These are phyloP conservation scores for Hypoxylon cercidicola DNA, from an alignment of 495 filamentous ascomycete genomes.

Conservation along the genomic window DNA sequence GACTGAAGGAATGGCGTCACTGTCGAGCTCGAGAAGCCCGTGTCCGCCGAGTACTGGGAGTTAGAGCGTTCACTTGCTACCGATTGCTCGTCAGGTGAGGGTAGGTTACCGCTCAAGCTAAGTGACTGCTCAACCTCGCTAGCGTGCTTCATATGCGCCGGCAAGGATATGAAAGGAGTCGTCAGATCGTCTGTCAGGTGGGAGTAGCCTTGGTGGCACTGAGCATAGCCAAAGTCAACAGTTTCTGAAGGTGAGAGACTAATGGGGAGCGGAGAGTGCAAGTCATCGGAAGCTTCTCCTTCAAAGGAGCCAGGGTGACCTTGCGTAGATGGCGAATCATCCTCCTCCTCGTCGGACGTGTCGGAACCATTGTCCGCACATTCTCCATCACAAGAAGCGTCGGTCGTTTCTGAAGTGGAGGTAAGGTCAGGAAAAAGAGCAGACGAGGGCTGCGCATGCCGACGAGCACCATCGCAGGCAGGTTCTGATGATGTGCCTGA, in stretches of 20 bases:
- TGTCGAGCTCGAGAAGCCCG: conserved; percentile 16
- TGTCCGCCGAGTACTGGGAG: conserved; percentile 21
- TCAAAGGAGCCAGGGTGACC: conserved; percentile 11
- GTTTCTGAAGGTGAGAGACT: conserved; percentile 10
- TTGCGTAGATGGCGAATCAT: conserved; percentile 16
- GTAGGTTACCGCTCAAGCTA: conserved; percentile 6
- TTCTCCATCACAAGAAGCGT: conserved; percentile 35
- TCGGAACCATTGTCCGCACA: conserved; percentile 19
- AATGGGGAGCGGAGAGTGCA: conserved; percentile 24
- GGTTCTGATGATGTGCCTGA: conserved; percentile 40
- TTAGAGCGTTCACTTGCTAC: conserved; percentile 3
- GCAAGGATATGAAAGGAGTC: conserved; percentile 6
- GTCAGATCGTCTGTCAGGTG: neutral
- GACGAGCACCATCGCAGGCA: conserved; percentile 46
- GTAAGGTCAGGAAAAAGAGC: conserved; percentile 46
- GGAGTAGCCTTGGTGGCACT: conserved; percentile 17
- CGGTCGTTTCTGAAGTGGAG: conserved; percentile 27
- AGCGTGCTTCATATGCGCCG: neutral
- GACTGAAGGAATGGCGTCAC: conserved; percentile 25
- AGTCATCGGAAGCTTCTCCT: neutral
- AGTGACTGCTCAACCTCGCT: conserved; percentile 2
- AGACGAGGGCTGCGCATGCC: conserved; percentile 49
- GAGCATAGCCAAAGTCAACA: neutral
- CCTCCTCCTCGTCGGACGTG: conserved; percentile 12
- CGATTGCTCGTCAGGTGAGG: conserved; percentile 26